phyloP scores from a whole-genome alignment of 257 asterid genomes.

The Solanum etuberosum region DNA sequence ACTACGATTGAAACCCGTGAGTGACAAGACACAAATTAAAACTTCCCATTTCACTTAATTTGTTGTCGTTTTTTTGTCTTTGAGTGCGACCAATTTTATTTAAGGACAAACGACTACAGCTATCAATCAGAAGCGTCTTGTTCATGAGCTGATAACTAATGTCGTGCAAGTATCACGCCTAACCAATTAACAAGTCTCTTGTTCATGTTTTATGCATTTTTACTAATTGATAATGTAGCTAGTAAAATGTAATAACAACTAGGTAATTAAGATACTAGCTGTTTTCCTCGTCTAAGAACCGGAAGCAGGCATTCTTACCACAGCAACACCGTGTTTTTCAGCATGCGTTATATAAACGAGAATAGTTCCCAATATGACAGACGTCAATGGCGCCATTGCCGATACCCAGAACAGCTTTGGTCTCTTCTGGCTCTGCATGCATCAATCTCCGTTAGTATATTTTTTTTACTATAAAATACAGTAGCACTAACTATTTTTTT shows the following conservation, averaged over 20 bases:
- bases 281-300: too few relatives aligned
- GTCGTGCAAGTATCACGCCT: too few relatives aligned
- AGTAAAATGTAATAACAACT: not conserved
- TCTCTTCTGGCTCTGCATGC: conserved; percentile 70
- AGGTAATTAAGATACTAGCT: too few relatives aligned
- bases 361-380: conserved; percentile 68
- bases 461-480: too few relatives aligned
- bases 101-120: not conserved
- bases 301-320: too few relatives aligned
- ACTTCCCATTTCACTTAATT: not conserved
- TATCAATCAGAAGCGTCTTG: not conserved
- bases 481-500: not conserved
- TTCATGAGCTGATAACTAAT: not conserved
- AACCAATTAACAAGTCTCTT: not conserved
- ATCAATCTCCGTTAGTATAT: not conserved
- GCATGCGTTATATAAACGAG: conserved; percentile 83
- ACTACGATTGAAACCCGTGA: not conserved
- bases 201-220: not conserved
- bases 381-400: conserved; percentile 84
- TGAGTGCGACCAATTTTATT: not conserved
- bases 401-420: conserved; percentile 83
- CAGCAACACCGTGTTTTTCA: conserved; percentile 84
- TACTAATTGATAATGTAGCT: not conserved
- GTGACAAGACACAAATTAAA: not conserved
- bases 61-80: not conserved